Base-by-base conservation (phyloP, 2,329 filamentous ascomycete genomes). In the Claviceps pazoutovae region DNA sequence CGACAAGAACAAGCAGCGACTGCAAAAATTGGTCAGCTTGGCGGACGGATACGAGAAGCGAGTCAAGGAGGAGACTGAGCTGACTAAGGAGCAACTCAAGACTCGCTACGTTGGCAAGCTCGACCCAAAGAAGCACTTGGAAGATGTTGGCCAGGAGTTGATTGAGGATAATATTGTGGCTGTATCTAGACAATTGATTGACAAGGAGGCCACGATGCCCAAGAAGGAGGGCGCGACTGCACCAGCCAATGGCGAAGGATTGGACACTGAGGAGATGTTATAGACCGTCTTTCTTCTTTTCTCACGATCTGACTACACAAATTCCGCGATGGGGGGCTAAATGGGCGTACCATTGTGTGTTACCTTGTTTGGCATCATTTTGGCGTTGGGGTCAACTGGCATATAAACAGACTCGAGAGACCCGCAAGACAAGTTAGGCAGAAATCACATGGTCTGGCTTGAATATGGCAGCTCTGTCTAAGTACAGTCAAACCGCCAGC, bases 111-210 rank as follows among this genome's bases (percentile, higher is more conserved):
- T 98, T 38, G 93, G 93, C 70, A 98, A 98, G 74, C 83, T 97
- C 53, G 93, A 98, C 64, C 93, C 93, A 53, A 98, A 98, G 84
- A 98, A 98, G 77, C 94, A 98, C 68, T 79, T 98, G 65, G 90
- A 96, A 70, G 89, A 95, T 61, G 88, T 98, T 46, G 93, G 93
- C 51, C 90, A 96, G 71, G 84, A 94, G 67, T 79, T 97, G 58
- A 97, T 98, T 62, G 94, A 98, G 72, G 93, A 98, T 78, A 98
- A 98, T 71, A 98, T 98, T 58, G 93, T 98, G 13, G 88, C 89
- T 3, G 90, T 98, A n/a, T 94, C 89, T 58, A 79, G 91, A 67
- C 93, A 97, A 70, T 96, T 98, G 91, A 97, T 98, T 63, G 93
- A 97, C 74, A 97, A 97, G 74, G 93, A 98, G 69, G 93, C 93